phyloP scores from a whole-genome alignment of 1,284 basidiomycete genomes.

The Melampsora americana region DNA sequence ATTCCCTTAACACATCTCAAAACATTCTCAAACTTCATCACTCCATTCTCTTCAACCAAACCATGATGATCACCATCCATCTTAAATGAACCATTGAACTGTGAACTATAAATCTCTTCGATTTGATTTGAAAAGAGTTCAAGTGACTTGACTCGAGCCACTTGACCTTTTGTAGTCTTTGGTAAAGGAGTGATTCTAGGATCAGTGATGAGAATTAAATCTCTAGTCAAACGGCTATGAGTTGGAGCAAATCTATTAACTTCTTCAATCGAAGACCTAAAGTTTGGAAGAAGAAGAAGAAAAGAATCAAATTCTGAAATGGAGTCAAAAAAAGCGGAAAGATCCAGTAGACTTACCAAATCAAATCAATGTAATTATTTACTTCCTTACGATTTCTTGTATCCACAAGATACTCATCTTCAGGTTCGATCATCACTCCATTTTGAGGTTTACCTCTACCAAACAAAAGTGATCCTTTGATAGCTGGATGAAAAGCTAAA shows the following conservation, averaged over 20 bases:
- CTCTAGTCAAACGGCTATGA: background rate
- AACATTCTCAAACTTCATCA: background rate
- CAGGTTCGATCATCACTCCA: conserved; percentile 11
- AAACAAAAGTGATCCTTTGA: conserved; percentile 3
- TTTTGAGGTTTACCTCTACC: conserved; percentile 13
- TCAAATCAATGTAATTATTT: conserved; percentile 1
- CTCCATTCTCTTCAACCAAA: too few relatives aligned
- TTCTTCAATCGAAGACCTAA: conserved; percentile 1
- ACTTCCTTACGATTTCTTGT: background rate
- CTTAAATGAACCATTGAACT: background rate
- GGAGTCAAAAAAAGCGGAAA: background rate
- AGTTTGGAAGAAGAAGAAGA: background rate
- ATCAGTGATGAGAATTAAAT: background rate
- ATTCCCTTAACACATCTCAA: background rate
- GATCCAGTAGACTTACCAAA: background rate
- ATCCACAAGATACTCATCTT: background rate
- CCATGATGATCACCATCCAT: background rate
- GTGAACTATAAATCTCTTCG: background rate
- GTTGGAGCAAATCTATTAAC: background rate
- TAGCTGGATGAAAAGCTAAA: background rate
- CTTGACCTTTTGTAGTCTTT: background rate
- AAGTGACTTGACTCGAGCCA: background rate
- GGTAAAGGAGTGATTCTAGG: background rate
- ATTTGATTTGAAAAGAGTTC: background rate
- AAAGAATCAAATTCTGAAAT: background rate